phyloP scores from a whole-genome alignment of 139 green algal genomes.

The Monoraphidium neglectum region DNA sequence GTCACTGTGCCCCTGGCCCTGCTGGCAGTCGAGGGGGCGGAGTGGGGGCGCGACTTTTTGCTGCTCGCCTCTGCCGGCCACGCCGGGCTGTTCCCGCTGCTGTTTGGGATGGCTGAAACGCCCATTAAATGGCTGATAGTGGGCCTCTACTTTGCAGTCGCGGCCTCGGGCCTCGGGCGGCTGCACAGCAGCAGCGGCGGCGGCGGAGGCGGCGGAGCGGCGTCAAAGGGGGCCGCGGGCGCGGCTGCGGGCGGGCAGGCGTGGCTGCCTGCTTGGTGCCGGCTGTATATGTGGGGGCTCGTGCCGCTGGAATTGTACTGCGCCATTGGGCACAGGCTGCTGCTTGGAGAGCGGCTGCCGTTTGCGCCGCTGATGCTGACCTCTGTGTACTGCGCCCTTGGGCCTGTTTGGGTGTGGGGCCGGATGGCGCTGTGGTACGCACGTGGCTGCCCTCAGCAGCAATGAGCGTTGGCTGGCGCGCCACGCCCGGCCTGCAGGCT shows the following conservation, averaged over 20 bases:
- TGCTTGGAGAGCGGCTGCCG: conserved; percentile 56
- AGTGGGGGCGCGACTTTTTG: conserved; percentile 17
- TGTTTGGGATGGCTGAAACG: neutral
- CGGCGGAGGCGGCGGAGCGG: too few species aligned
- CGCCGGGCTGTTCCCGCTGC: conserved; percentile 15
- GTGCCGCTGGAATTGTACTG: conserved; percentile 70
- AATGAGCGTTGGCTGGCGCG: too few species aligned
- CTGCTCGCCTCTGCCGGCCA: neutral
- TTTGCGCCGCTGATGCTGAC: conserved; percentile 91
- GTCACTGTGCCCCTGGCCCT: conserved; percentile 58
- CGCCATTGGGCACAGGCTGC: conserved; percentile 41
- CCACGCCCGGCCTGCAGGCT: too few species aligned
- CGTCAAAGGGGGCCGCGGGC: too few species aligned
- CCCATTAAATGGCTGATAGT: neutral
- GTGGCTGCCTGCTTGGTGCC: conserved; percentile 7
- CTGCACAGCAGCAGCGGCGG: too few species aligned
- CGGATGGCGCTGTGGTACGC: conserved; percentile 31
- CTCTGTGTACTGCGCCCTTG: conserved; percentile 74
- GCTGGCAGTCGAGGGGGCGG: neutral
- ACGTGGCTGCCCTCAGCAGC: neutral
- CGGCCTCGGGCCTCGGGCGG: too few species aligned
- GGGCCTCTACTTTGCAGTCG: too few species aligned
- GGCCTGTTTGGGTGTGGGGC: conserved; percentile 53
- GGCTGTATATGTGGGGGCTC: conserved; percentile 65
- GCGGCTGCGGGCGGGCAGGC: too few species aligned